These are phyloP conservation scores for Epipyxis sp. DNA, from an alignment of 108 stramenopile genomes.

Conservation along the genomic window DNA sequence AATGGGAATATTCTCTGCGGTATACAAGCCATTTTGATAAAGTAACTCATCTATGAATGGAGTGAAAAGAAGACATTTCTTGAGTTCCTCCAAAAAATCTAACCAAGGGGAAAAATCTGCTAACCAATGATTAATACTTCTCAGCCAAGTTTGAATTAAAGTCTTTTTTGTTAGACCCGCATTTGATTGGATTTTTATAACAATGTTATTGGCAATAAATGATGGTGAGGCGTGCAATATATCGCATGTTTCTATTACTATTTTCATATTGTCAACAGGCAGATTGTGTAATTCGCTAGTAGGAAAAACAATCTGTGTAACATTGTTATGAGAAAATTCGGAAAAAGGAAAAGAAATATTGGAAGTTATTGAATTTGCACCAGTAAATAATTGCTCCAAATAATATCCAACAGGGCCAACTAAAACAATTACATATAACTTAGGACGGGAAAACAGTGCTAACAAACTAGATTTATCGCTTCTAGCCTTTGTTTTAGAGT, in stretches of 20 bases:
- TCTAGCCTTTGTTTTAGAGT: too few species aligned
- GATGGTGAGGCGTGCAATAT: not conserved
- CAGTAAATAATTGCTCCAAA: too few species aligned
- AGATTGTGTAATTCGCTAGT: not conserved
- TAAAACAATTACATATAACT: too few species aligned
- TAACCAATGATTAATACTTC: conserved; percentile 17
- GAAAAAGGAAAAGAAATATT: too few species aligned
- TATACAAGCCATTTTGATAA: not conserved
- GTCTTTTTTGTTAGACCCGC: not conserved
- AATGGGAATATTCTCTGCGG: not conserved
- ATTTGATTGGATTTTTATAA: not conserved
- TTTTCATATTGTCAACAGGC: not conserved
- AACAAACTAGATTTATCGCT: too few species aligned
- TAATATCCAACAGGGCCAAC: too few species aligned
- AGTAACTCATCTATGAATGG: conserved; percentile 13
- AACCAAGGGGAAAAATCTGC: conserved; percentile 24
- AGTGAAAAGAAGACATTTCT: conserved; percentile 1
- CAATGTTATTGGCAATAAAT: not conserved
- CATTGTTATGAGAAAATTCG: too few species aligned
- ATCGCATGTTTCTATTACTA: conserved; percentile 22
- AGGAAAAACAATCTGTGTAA: conserved; percentile 4
- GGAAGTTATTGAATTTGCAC: too few species aligned
- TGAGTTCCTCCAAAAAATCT: conserved; percentile 1
- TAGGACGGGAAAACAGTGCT: too few species aligned
- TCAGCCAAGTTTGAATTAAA: not conserved